Conservation (phyloP, 2,329 filamentous ascomycete genomes). For the Cladosporium velox region DNA sequence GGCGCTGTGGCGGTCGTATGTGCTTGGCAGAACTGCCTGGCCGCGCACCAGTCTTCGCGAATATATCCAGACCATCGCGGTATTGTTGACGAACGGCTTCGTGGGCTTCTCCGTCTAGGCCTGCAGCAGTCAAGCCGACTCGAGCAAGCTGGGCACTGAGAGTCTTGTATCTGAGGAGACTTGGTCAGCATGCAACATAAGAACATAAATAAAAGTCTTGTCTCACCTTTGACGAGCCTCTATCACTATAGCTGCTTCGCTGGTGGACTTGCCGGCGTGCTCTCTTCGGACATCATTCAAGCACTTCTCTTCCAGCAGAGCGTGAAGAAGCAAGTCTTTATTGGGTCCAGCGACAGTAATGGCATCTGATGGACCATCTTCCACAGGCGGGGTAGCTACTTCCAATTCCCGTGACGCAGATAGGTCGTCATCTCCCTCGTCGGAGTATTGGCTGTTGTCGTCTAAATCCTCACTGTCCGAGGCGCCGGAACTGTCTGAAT, state of each 20-base stretch:
- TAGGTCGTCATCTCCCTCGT: not conserved
- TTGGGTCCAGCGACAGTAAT: slow-evolving; percentile 19
- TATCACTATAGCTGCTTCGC: slow-evolving; percentile 11
- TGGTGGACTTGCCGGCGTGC: slow-evolving; percentile 15
- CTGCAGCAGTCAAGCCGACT: slow-evolving; percentile 40
- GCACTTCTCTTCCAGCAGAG: slow-evolving; percentile 49
- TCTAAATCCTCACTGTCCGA: slow-evolving; percentile 16
- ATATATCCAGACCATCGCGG: slow-evolving; percentile 42
- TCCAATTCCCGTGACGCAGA: slow-evolving; percentile 5
- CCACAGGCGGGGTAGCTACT: slow-evolving; percentile 5
- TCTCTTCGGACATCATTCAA: slow-evolving; percentile 42
- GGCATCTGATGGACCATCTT: slow-evolving; percentile 7
- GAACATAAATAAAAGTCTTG: not conserved
- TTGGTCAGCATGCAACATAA: not conserved
- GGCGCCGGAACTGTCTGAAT: slow-evolving; percentile 13
- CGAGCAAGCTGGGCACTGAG: slow-evolving; percentile 42
- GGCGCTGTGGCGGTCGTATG: slow-evolving; percentile 6
- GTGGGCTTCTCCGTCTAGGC: slow-evolving; percentile 41
- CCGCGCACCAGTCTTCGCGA: slow-evolving; percentile 2
- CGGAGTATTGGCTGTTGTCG: not conserved
- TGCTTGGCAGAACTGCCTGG: not conserved
- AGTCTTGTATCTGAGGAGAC: slow-evolving; percentile 41
- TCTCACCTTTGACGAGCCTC: slow-evolving; percentile 12
- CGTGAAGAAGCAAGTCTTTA: slow-evolving; percentile 45
- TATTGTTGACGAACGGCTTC: slow-evolving; percentile 38